Base-by-base conservation (phyloP, 2,329 filamentous ascomycete species). In the Rugonectria rugulosa region DNA sequence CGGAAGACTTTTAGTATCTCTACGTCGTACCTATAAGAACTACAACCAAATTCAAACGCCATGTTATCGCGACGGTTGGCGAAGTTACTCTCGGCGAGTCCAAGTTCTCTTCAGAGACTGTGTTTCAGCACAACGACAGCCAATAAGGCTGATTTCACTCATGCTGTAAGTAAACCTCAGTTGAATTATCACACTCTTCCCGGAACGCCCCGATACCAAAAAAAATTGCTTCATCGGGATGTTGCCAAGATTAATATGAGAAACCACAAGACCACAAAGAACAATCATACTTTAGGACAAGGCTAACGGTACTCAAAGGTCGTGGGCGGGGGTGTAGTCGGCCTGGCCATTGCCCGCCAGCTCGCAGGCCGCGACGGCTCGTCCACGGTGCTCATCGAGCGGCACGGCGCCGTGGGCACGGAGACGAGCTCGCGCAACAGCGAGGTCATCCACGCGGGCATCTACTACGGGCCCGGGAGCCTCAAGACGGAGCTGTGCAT, bases 391-490 rank as follows among this genome's bases (percentile, higher is more conserved):
- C 79, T 97, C 49, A 85, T 97, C 2, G 93, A 97, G 75, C 86
- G 90, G 21, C 90, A 97, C 78, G 74, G 80, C 19, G 80, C 83
- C 45, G 81, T 90, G 21, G 93, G 93, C 44, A 94, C 87, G 23
- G 93, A 97, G 77, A 97, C 92, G 1, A 93, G 89, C 60, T 91
- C 89, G 62, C 88, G 93, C 64, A 97, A 97, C 78, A 94, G 90
- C 69, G 93, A 98, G 82, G 94, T 98, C 51, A 96, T 99, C 66
- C 95, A 99, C 73, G 95, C 91, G 1, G 95, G 95, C 12, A 83
- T 98, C 61, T 98, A 97, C 81, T 97, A 97, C 74, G 91, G 90
- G 14, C 71, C 80, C 6, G 74, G 77, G 34, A 88, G 87, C 2
- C 84, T 97, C 48, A 99, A 99, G 76, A 92, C 93, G 1, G 77